Evolutionary conservation across 148 eudicot species (phyloP).

Genomic region (Nyssa sinensis): DNA sequence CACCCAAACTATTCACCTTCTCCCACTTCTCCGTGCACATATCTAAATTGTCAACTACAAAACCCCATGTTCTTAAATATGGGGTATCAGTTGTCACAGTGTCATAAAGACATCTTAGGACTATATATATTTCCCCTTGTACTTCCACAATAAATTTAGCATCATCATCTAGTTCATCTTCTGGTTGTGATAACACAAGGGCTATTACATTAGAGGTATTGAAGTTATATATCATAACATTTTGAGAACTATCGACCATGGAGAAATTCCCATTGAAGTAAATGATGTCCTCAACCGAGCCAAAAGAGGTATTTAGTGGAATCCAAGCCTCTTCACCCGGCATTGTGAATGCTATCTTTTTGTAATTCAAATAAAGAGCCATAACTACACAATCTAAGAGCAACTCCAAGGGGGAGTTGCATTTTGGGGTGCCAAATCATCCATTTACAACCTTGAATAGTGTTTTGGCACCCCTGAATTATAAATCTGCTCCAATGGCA

Average conservation of each 20-base stretch:
- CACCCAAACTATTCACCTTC: slow-evolving; percentile 1
- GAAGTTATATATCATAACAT: neutral
- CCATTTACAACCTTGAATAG: too few species aligned
- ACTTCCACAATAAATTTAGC: slow-evolving; percentile 13
- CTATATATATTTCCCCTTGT: neutral
- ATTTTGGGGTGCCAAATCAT: too few species aligned
- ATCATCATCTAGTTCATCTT: too few species aligned
- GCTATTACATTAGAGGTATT: neutral
- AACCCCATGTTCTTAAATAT: slow-evolving; percentile 1
- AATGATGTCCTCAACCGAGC: neutral
- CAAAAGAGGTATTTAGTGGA: neutral
- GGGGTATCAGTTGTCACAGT: neutral
- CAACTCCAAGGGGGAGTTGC: too few species aligned
- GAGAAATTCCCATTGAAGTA: neutral
- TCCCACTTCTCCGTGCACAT: slow-evolving; percentile 1
- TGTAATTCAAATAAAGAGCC: slow-evolving; percentile 4
- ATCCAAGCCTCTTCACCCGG: slow-evolving; percentile 9
- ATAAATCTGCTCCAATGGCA: too few species aligned
- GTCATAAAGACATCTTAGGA: neutral
- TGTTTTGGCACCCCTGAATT: too few species aligned
- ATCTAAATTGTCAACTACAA: slow-evolving; percentile 4
- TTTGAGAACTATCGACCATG: neutral
- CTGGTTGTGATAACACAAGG: too few species aligned
- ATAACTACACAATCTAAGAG: slow-evolving; percentile 6
- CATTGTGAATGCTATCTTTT: slow-evolving; percentile 11